phyloP scores from a whole-genome alignment of 768 basidiomycete genomes.

The Pleurotus eryngii region DNA sequence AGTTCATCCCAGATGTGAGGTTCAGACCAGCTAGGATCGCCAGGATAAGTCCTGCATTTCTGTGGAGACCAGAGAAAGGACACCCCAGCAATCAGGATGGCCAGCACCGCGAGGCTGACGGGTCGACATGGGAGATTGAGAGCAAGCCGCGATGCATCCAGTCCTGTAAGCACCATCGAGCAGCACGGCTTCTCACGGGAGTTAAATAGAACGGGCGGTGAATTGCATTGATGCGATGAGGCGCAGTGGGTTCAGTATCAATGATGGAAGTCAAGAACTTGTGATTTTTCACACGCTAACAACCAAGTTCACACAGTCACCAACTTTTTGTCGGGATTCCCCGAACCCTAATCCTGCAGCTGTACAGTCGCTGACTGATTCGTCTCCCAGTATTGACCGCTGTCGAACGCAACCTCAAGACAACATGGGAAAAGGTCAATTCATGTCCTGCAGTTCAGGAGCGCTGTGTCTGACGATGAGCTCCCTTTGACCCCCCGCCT shows the following conservation, averaged over 20 bases:
- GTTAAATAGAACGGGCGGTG: no score
- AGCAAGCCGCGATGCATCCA: no score
- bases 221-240: no score
- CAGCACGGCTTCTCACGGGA: no score
- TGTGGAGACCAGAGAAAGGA: not conserved
- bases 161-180: no score
- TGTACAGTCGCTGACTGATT: conserved; percentile 36
- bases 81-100: not conserved
- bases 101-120: not conserved
- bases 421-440: conserved; percentile 73
- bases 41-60: not conserved
- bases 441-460: conserved; percentile 11
- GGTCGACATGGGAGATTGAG: not conserved
- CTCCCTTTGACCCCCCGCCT: not conserved
- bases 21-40: not conserved
- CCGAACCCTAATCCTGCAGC: conserved; percentile 38
- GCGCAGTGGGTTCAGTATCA: no score
- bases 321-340: not conserved
- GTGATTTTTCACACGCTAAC: not conserved
- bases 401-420: conserved; percentile 48
- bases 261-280: no score
- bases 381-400: conserved; percentile 16
- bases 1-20: not conserved
- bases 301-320: not conserved
- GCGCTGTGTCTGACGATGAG: conserved; percentile 7